These are phyloP conservation scores for Suillus subalutaceus DNA, from an alignment of 768 basidiomycete species.

Conservation along the genomic window DNA sequence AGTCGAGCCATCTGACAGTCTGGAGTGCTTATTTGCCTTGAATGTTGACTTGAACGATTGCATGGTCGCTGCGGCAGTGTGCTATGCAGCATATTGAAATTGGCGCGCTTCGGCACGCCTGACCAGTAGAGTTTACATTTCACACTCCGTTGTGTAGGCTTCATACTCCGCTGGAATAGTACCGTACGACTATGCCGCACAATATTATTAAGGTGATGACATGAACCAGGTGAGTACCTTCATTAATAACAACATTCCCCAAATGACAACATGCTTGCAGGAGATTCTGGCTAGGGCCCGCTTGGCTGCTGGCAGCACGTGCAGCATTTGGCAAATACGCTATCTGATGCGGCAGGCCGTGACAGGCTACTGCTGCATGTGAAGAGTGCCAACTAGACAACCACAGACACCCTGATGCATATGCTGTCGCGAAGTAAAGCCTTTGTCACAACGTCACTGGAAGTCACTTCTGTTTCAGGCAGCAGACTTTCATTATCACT, in stretches of 20 bases:
- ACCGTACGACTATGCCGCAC: no score
- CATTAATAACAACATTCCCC: background rate
- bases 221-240: background rate
- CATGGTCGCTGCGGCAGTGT: conserved; percentile 10
- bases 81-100: background rate
- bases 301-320: background rate
- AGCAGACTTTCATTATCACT: background rate
- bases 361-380: background rate
- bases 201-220: no score
- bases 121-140: no score
- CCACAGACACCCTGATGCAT: background rate
- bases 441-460: background rate
- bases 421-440: background rate
- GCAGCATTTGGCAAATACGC: background rate
- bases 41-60: conserved; percentile 3
- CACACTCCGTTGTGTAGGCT: no score
- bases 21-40: conserved; percentile 13
- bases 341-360: background rate
- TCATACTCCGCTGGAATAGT: no score
- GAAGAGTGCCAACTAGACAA: background rate
- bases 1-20: conserved; percentile 8
- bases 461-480: background rate
- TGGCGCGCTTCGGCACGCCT: background rate
- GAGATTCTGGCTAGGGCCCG: background rate
- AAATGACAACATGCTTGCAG: background rate